Evolutionary conservation across 495 filamentous ascomycete genomes (phyloP).

Genomic region (Neurospora terricola): DNA sequence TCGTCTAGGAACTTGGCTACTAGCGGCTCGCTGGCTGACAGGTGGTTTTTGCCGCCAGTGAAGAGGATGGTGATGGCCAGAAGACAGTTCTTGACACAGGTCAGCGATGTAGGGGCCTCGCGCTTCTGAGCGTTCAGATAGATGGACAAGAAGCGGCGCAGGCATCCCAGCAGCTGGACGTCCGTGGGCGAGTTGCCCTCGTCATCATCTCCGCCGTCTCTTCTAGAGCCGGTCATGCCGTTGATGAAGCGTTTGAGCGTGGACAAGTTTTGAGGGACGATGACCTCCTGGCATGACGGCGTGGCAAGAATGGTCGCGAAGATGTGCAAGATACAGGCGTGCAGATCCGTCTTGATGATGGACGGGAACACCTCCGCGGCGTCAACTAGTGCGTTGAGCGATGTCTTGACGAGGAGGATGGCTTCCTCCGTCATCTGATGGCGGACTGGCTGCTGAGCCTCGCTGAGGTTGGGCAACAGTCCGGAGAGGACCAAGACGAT

Average conservation of each 20-base stretch:
- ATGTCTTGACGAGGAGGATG: constrained; percentile 63
- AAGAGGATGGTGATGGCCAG: constrained; percentile 81
- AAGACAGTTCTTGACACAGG: constrained; percentile 89
- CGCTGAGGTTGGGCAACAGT: constrained; percentile 76
- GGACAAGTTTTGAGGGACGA: constrained; percentile 83
- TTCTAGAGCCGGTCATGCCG: constrained; percentile 47
- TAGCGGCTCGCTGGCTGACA: constrained; percentile 63
- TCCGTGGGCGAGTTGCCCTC: constrained; percentile 29
- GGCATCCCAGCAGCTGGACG: constrained; percentile 54
- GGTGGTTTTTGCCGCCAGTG: constrained; percentile 61
- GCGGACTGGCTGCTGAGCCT: constrained; percentile 59
- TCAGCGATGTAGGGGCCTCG: constrained; percentile 66
- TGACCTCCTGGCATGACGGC: constrained; percentile 70
- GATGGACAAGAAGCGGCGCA: constrained; percentile 69
- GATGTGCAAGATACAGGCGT: constrained; percentile 94
- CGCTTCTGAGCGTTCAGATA: constrained; percentile 75
- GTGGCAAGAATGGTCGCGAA: constrained; percentile 89
- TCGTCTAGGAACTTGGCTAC: constrained; percentile 61
- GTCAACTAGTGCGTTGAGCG: constrained; percentile 82
- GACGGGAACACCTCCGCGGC: constrained; percentile 90
- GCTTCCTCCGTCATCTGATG: constrained; percentile 73
- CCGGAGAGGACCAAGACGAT: constrained; percentile 88
- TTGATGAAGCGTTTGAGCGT: constrained; percentile 86
- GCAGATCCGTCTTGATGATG: constrained; percentile 91
- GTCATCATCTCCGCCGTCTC: constrained; percentile 10